Conservation (phyloP, 2,329 filamentous ascomycete genomes). For the Thielaviopsis euricoi region DNA sequence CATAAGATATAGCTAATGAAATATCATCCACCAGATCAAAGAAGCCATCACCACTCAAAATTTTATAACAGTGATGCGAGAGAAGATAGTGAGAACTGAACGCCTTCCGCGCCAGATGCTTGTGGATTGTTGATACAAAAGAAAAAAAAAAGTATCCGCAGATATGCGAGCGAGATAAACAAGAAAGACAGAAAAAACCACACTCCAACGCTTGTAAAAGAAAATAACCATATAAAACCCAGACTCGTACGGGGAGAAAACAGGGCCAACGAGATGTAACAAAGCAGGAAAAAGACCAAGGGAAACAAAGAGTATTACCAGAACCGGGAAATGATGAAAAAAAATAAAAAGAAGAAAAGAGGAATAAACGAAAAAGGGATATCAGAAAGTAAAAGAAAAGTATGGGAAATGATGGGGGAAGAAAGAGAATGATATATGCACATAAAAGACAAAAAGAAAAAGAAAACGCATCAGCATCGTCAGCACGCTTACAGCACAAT, state of each 20-base stretch:
- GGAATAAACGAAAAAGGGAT: not conserved
- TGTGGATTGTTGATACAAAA: not conserved
- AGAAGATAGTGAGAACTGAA: not conserved
- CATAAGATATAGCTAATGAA: not conserved
- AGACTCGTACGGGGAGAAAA: not conserved
- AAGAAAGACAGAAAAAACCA: not conserved
- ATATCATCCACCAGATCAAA: not conserved
- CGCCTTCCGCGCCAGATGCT: not conserved
- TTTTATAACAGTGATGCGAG: not conserved
- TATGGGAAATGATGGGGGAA: not conserved
- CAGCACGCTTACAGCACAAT: not conserved
- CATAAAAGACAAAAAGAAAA: not conserved
- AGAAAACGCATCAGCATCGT: not conserved
- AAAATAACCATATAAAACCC: not conserved
- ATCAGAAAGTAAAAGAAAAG: not conserved
- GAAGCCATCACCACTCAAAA: not conserved
- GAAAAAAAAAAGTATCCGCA: not conserved
- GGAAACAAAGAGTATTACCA: not conserved
- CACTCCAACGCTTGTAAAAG: not conserved
- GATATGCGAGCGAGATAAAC: not conserved
- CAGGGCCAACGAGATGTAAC: not conserved
- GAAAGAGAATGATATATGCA: not conserved
- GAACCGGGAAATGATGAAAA: not conserved
- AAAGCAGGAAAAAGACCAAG: not conserved
- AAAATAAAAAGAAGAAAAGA: not conserved